These are phyloP conservation scores for Mollisia scopiformis DNA, from an alignment of 2,329 filamentous ascomycete genomes.

Conservation along the genomic window DNA sequence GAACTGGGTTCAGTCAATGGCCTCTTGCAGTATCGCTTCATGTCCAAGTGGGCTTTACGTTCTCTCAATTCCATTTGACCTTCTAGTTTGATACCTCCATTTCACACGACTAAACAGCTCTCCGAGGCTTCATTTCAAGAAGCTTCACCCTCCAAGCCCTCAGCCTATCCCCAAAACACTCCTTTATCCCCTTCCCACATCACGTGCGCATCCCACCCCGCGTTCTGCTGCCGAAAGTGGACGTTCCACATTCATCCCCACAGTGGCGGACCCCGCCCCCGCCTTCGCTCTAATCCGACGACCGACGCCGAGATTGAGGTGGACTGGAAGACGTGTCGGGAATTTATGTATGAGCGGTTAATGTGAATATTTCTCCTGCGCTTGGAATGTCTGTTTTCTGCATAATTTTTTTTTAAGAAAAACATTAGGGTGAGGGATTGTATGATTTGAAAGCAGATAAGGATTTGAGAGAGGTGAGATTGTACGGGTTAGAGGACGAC, in stretches of 20 bases:
- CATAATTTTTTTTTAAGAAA: not conserved
- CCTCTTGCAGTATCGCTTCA: no score
- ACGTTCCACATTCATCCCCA: conserved; percentile 10
- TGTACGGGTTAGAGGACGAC: not conserved
- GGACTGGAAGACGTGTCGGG: not conserved
- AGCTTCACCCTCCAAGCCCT: no score
- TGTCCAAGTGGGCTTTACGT: no score
- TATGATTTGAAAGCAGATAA: not conserved
- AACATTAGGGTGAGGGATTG: not conserved
- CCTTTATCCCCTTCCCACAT: not conserved
- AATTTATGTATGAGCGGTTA: not conserved
- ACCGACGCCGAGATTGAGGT: not conserved
- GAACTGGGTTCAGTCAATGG: no score
- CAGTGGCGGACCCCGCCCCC: not conserved
- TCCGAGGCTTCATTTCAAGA: no score
- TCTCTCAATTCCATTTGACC: no score
- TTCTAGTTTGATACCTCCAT: no score
- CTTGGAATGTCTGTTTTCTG: not conserved
- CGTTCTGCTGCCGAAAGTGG: conserved; percentile 1
- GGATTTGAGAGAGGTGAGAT: not conserved
- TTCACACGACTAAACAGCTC: no score
- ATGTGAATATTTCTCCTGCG: not conserved
- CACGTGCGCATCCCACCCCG: not conserved
- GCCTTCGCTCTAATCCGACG: not conserved
- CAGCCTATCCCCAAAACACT: not conserved